A percentile compares a stretch with the other conserved stretches of the same genome.
phyloP scores from a whole-genome alignment of 148 eudicot genomes.

The Heliosperma pusillum region DNA sequence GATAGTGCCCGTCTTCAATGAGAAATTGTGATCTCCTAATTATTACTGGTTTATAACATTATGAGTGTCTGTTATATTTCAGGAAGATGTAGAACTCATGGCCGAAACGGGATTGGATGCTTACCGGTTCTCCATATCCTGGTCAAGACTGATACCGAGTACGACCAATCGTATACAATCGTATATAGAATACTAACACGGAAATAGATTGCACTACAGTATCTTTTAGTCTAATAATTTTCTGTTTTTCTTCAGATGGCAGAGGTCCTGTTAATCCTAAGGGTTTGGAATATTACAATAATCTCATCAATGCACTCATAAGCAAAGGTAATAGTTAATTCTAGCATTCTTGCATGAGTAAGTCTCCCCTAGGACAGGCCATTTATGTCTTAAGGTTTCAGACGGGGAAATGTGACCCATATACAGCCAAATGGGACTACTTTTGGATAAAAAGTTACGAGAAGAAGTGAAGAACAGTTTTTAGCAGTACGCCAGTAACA shows the following conservation, averaged over 20 bases:
- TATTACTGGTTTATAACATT: too few species aligned
- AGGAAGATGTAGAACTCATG: conserved; percentile 56
- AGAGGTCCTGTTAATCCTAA: conserved; percentile 41
- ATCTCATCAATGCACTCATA: conserved; percentile 46
- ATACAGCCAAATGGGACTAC: too few species aligned
- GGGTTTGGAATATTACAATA: conserved; percentile 46
- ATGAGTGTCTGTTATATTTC: neutral
- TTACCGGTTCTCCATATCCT: conserved; percentile 57
- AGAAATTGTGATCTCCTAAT: too few species aligned
- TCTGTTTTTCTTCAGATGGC: conserved; percentile 33
- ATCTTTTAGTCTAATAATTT: neutral
- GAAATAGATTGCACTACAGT: neutral
- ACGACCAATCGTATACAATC: neutral
- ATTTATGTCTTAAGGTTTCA: too few species aligned
- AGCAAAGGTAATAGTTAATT: conserved; percentile 32
- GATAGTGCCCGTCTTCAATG: too few species aligned
- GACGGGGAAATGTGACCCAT: too few species aligned
- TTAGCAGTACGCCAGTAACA: too few species aligned
- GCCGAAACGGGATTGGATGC: conserved; percentile 48
- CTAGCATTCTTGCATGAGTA: too few species aligned
- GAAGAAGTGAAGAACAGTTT: too few species aligned
- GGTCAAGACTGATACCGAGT: conserved; percentile 59
- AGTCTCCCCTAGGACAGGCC: too few species aligned
- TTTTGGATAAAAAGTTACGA: too few species aligned
- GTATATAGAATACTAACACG: neutral